phyloP scores from a whole-genome alignment of 345 rosid genomes.

The Euphorbia peplus region DNA sequence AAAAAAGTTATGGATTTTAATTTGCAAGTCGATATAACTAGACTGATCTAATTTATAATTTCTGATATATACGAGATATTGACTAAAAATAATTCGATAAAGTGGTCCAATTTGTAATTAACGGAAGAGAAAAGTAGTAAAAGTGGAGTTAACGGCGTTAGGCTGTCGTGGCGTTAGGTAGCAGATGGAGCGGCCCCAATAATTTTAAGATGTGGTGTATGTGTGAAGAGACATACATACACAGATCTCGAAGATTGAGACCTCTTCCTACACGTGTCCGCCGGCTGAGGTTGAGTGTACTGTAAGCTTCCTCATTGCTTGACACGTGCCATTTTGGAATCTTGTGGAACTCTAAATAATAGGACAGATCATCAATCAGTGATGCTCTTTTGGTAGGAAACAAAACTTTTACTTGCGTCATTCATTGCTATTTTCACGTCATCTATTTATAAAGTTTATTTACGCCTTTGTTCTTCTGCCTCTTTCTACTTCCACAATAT shows the following conservation, averaged over 20 bases:
- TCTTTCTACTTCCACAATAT: no score
- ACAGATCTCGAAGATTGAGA: constrained; percentile 36
- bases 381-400: not conserved
- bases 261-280: constrained; percentile 31
- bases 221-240: constrained; percentile 32
- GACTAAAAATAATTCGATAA: no score
- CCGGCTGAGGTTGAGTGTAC: not conserved
- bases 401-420: not conserved
- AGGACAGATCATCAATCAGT: constrained; percentile 23
- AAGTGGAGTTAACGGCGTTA: constrained; percentile 29
- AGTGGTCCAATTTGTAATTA: no score
- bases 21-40: no score
- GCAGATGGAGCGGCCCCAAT: constrained; percentile 24
- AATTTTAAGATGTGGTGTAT: not conserved
- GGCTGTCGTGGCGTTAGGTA: constrained; percentile 44
- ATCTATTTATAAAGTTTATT: no score
- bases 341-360: constrained; percentile 26
- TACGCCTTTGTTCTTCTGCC: not conserved
- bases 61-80: no score
- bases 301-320: not conserved
- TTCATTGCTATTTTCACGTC: not conserved
- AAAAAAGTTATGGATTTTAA: no score
- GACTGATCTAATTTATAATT: no score
- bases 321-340: constrained; percentile 26
- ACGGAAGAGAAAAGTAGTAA: not conserved